Evolutionary conservation across 176 grass and related monocot genomes (phyloP).

Genomic region (Neostapfia colusana): DNA sequence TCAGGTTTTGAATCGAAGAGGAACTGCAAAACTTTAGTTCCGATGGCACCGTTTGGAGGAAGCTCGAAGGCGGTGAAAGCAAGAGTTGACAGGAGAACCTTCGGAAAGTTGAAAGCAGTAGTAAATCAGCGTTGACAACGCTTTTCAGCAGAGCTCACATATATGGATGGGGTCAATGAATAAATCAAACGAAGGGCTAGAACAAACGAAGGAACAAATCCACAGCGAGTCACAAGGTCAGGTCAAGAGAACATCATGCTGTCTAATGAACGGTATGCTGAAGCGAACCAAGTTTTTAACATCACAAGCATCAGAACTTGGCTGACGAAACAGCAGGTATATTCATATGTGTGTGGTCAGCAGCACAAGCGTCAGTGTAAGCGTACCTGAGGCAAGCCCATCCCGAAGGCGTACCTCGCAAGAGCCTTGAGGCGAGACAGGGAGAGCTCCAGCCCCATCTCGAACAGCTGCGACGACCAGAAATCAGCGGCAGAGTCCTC

Average conservation of each 20-base stretch:
- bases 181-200: not conserved
- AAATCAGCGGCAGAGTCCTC: too few relatives aligned
- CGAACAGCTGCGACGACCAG: slow-evolving; percentile 69
- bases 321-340: not conserved
- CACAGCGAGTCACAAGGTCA: too few relatives aligned
- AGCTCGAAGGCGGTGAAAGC: slow-evolving; percentile 98
- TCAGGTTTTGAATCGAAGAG: slow-evolving; percentile 88
- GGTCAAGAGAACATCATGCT: too few relatives aligned
- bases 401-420: slow-evolving; percentile 93
- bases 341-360: too few relatives aligned
- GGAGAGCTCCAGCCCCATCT: slow-evolving; percentile 99
- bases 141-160: not conserved
- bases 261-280: too few relatives aligned
- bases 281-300: not conserved
- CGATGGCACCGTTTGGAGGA: slow-evolving; percentile 86
- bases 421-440: slow-evolving; percentile 90
- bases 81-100: slow-evolving; percentile 91
- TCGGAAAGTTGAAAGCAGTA: slow-evolving; percentile 22
- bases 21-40: slow-evolving; percentile 95
- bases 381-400: slow-evolving; percentile 86
- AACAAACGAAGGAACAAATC: not conserved
- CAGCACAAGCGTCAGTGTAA: not conserved
- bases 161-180: not conserved
- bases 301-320: too few relatives aligned
- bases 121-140: slow-evolving; percentile 21